Percentiles rank a stretch among this genome's conserved stretches.
These are phyloP conservation scores for Salvia rosmarinus DNA, from an alignment of 257 asterid genomes.

Conservation along the genomic window DNA sequence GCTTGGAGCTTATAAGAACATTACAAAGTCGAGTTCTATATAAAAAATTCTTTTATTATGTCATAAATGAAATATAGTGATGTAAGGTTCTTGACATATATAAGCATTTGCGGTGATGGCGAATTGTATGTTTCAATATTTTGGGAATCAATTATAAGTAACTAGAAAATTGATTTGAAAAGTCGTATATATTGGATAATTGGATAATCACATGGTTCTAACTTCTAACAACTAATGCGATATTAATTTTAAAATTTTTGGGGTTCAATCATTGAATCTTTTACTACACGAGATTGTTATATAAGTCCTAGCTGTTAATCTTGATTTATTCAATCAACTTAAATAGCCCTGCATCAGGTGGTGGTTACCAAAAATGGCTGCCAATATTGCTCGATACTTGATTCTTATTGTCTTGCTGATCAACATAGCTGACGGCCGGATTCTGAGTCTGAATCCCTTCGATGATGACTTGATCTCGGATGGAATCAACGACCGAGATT, in stretches of 20 bases:
- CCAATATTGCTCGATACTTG: neutral
- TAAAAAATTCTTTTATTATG: neutral
- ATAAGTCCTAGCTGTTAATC: neutral
- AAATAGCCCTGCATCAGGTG: neutral
- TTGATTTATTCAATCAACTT: neutral
- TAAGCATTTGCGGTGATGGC: neutral
- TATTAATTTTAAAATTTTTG: neutral
- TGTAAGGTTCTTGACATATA: neutral
- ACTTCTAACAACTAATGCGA: neutral
- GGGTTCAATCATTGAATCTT: neutral
- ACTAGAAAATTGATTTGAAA: neutral
- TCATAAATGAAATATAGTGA: neutral
- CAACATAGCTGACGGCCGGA: conserved; percentile 36
- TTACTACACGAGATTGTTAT: neutral
- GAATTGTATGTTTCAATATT: no score
- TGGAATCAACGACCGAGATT: conserved; percentile 31
- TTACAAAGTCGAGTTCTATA: no score
- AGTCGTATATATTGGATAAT: neutral
- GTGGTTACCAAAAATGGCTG: conserved; percentile 34
- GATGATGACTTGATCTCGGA: conserved; percentile 44
- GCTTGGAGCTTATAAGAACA: no score
- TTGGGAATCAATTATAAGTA: neutral
- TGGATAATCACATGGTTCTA: neutral
- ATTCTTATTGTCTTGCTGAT: conserved; percentile 21
- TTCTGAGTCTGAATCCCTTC: conserved; percentile 40